These are phyloP conservation scores for Vitis cinerea DNA, from an alignment of 164 flowering plant species.

Conservation along the genomic window DNA sequence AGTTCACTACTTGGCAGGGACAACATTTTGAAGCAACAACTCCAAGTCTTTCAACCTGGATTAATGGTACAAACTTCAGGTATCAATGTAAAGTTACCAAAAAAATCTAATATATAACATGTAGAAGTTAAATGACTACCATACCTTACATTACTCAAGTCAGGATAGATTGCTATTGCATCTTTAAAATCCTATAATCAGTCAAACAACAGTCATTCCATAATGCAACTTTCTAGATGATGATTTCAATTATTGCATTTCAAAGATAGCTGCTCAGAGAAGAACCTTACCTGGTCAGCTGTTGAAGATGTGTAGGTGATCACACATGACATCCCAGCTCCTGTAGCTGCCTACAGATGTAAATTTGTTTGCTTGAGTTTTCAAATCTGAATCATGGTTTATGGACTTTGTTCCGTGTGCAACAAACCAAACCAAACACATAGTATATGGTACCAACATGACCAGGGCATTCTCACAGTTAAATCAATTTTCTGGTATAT, in stretches of 20 bases:
- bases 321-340: slow-evolving; percentile 89
- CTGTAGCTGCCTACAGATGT: slow-evolving; percentile 73
- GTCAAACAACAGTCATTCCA: neutral
- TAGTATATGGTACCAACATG: neutral
- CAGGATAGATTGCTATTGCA: slow-evolving; percentile 81
- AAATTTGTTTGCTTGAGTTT: slow-evolving; percentile 4
- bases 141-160: slow-evolving; percentile 75
- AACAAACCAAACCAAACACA: neutral
- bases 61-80: neutral
- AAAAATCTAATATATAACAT: neutral
- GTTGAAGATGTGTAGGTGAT: slow-evolving; percentile 90
- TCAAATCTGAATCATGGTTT: neutral
- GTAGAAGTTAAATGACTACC: neutral
- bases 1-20: slow-evolving; percentile 35
- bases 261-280: neutral
- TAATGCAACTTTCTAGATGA: neutral
- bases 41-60: slow-evolving; percentile 75
- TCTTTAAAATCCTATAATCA: slow-evolving; percentile 75
- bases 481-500: neutral
- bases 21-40: slow-evolving; percentile 49
- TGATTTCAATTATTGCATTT: neutral
- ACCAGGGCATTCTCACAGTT: neutral
- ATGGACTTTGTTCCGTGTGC: neutral
- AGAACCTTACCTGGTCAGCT: slow-evolving; percentile 67
- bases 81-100: neutral